Evolutionary conservation across 768 basidiomycete species (phyloP), one percentile per base, ranked within the genome.

Genomic region (Suillus hirtellus): DNA sequence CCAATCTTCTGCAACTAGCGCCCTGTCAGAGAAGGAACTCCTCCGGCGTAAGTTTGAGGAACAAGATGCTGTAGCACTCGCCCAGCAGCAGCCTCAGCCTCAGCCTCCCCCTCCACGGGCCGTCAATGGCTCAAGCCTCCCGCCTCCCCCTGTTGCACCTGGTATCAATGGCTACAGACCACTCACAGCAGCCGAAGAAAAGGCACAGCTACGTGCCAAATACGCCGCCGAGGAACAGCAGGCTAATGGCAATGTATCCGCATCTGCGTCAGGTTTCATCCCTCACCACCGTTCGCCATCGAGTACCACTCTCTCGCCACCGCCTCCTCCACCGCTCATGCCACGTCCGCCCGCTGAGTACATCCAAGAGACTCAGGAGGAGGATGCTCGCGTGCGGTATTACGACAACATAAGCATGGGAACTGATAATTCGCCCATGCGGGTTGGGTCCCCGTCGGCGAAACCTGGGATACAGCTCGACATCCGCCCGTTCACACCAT

Each of bases 331-430:
- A 1, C 90, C 92, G 9, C 76, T 93, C 65, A 77, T 83, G 79
- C 92, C 92, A 2, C 86, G 88, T 59, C 92, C 92, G 1, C 92
- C 92, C 10, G 85, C 73, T 7, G 88, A 90, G 61, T 93, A 93
- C 71, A 92, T 94, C 64, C 85, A 89, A 66, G 89, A 93, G 76
- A 93, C 92, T 19, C 87, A 84, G 64, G 88, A 88, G 67, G 90
- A 88, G 67, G 89, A 93, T 67, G 77, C 82, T 17, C 82, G 89
- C 17, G 79, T 86, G 12, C 82, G 82, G 11, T 68, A 64, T 50
- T 75, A 65, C n/a, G 75, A 75, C 42, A 63, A 46, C 42, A 63
- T 71, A 2, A 67, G 66, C 21, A 60, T 65, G 24, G 66, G 63
- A 50, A 79, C 78, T 73, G 60, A 77, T 71, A 44, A 73, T 66